phyloP scores from a whole-genome alignment of 2,329 filamentous ascomycete species.

The Colletotrichum simmondsii region DNA sequence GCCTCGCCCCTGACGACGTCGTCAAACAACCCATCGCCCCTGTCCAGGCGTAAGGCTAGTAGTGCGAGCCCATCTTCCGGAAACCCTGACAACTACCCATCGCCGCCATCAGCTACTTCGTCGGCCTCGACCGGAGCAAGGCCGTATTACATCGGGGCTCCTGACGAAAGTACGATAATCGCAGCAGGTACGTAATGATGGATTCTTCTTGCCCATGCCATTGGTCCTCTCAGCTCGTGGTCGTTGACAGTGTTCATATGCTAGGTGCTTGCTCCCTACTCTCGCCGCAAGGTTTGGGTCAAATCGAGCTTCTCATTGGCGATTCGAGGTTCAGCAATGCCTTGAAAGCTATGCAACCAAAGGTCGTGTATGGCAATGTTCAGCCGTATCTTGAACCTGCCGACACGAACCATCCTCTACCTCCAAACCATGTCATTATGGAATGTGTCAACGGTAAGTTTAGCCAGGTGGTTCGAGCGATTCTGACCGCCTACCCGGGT shows the following conservation, averaged over 20 bases:
- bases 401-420: constrained; percentile 24
- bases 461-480: neutral
- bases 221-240: neutral
- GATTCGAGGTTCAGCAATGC: constrained; percentile 22
- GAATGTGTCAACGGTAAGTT: constrained; percentile 27
- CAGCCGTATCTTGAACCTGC: constrained; percentile 10
- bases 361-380: neutral
- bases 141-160: constrained; percentile 20
- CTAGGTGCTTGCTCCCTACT: constrained; percentile 28
- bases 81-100: constrained; percentile 19
- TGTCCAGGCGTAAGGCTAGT: constrained; percentile 22
- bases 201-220: neutral
- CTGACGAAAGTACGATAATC: constrained; percentile 10
- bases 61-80: constrained; percentile 22
- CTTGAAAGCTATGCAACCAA: neutral
- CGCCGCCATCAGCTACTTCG: constrained; percentile 26
- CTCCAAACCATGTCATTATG: constrained; percentile 29
- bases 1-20: constrained; percentile 35
- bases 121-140: constrained; percentile 23
- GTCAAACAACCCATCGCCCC: constrained; percentile 32
- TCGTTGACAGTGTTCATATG: neutral
- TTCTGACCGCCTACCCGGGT: neutral
- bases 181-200: constrained; percentile 13
- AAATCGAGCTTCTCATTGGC: constrained; percentile 29
- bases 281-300: constrained; percentile 8